phyloP scores from a whole-genome alignment of 2,329 filamentous ascomycete genomes.

The Monosporascus sp. region DNA sequence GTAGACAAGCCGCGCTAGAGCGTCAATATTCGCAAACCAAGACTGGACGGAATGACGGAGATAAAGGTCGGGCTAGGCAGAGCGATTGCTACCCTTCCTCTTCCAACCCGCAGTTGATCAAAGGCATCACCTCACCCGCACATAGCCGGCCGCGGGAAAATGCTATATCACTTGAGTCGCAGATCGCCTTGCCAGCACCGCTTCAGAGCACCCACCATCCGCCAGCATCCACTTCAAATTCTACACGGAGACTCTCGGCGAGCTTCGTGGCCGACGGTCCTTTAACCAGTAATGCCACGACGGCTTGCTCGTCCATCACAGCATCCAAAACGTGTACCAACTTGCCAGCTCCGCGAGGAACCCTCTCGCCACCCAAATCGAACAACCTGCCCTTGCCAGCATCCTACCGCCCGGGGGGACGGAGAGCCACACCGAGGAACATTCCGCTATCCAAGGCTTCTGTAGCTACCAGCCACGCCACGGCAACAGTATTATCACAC shows the following conservation, averaged over 20 bases:
- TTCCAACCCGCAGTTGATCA: not conserved
- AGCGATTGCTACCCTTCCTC: not conserved
- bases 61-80: not conserved
- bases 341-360: not conserved
- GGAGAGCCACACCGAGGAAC: conserved; percentile 1
- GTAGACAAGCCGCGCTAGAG: not conserved
- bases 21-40: not conserved
- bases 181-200: conserved; percentile 8
- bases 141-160: not conserved
- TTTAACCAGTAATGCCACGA: conserved; percentile 14
- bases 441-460: conserved; percentile 7
- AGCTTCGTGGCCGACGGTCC: conserved; percentile 15
- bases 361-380: conserved; percentile 10
- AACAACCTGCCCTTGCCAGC: conserved; percentile 13
- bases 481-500: conserved; percentile 2
- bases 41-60: not conserved
- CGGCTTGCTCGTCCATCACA: conserved; percentile 15
- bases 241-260: conserved; percentile 19
- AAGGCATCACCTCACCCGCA: not conserved
- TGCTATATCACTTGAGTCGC: not conserved
- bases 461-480: conserved; percentile 8
- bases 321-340: conserved; percentile 9
- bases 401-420: not conserved
- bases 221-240: conserved; percentile 3
- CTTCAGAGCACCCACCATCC: conserved; percentile 1